Percentiles rank a stretch among this genome's conserved stretches.
These are phyloP conservation scores for Phytophthora fragariaefolia DNA, from an alignment of 352 stramenopile species.

Conservation along the genomic window DNA sequence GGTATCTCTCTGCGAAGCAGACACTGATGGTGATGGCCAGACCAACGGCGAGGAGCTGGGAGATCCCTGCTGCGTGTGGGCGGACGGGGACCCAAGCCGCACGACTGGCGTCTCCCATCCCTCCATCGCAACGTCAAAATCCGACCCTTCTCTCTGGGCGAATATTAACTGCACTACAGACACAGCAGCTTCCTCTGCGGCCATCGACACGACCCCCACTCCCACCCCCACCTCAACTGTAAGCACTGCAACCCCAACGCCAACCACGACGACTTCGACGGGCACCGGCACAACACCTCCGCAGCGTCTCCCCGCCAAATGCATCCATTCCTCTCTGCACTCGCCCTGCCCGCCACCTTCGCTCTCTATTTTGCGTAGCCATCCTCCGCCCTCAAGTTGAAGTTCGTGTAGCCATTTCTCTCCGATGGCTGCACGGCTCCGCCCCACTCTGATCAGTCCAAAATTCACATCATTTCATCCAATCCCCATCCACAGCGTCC, in stretches of 20 bases:
- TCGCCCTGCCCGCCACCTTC: not conserved
- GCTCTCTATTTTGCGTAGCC: not conserved
- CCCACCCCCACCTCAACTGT: not conserved
- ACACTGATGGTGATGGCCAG: not conserved
- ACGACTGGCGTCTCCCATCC: not conserved
- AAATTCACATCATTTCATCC: conserved; percentile 3
- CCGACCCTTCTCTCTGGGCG: not conserved
- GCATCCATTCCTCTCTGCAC: too few relatives aligned
- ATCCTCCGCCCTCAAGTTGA: not conserved
- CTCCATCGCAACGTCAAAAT: not conserved
- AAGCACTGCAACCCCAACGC: not conserved
- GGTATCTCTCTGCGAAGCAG: not conserved
- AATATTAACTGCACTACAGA: not conserved
- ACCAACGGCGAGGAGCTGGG: conserved; percentile 2
- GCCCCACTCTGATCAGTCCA: conserved; percentile 1
- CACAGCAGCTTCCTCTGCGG: not conserved
- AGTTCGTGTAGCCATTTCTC: conserved; percentile 15
- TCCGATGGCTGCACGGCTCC: too few relatives aligned
- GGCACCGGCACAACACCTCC: not conserved
- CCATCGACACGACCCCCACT: not conserved
- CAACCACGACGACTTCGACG: not conserved
- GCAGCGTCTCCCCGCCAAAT: not conserved
- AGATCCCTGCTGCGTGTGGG: not conserved
- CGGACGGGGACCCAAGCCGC: not conserved
- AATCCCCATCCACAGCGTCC: conserved; percentile 9